These are phyloP conservation scores for Diaporthe helianthi DNA, from an alignment of 2,329 filamentous ascomycete species.

Conservation along the genomic window DNA sequence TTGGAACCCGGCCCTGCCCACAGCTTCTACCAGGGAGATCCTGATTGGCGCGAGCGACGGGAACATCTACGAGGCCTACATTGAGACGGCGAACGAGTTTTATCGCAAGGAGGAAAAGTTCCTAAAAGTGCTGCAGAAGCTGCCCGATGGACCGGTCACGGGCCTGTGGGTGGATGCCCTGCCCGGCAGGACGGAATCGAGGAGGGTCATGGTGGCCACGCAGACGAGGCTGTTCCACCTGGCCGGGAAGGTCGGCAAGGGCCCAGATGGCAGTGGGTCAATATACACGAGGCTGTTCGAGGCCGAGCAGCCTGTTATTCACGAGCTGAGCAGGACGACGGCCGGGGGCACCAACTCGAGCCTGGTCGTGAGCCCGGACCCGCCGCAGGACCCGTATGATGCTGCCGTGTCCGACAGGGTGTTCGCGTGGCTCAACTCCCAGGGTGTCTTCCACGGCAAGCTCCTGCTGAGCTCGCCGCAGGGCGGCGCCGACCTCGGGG, in stretches of 20 bases:
- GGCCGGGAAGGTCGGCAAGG: conserved; percentile 75
- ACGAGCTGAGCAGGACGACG: conserved; percentile 72
- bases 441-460: conserved; percentile 88
- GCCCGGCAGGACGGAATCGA: conserved; percentile 68
- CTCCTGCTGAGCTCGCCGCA: conserved; percentile 68
- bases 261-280: conserved; percentile 80
- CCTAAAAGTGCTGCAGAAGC: conserved; percentile 81
- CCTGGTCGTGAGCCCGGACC: conserved; percentile 79
- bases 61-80: conserved; percentile 92
- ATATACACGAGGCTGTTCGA: conserved; percentile 92
- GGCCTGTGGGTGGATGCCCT: conserved; percentile 86
- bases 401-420: conserved; percentile 70
- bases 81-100: conserved; percentile 93
- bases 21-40: conserved; percentile 93
- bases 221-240: conserved; percentile 81
- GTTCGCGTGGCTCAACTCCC: conserved; percentile 89
- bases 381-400: conserved; percentile 61
- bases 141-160: conserved; percentile 82
- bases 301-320: conserved; percentile 77
- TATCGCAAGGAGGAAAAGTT: conserved; percentile 96
- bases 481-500: conserved; percentile 65
- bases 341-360: conserved; percentile 64
- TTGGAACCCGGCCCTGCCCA: conserved; percentile 93
- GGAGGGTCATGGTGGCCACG: conserved; percentile 82
- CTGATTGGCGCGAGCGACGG: conserved; percentile 91